Evolutionary conservation across 1,284 basidiomycete genomes (phyloP).

Genomic region (Cryptococcus depauperatus): DNA sequence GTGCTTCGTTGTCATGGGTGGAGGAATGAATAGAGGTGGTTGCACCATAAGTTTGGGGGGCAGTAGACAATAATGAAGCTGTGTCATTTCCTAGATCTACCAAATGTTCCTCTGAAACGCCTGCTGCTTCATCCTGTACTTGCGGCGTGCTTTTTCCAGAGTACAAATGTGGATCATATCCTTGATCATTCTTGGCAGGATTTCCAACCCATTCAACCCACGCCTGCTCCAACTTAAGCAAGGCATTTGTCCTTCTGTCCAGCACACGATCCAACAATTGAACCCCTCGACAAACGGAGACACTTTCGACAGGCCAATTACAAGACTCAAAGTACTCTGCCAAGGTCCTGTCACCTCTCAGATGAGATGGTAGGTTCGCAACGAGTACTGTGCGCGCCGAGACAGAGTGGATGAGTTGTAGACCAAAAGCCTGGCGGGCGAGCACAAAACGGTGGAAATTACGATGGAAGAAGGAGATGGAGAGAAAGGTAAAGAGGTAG

Average conservation of each 20-base stretch:
- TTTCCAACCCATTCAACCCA: slow-evolving; percentile 92
- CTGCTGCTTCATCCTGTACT: neutral
- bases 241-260: slow-evolving; percentile 65
- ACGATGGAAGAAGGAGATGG: slow-evolving; percentile 74
- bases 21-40: no score
- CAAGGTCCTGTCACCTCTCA: slow-evolving; percentile 73
- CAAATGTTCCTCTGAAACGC: neutral
- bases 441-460: slow-evolving; percentile 85
- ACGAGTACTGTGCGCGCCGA: slow-evolving; percentile 88
- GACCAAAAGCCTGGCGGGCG: slow-evolving; percentile 84
- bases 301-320: slow-evolving; percentile 50
- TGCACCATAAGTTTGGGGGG: slow-evolving; percentile 5
- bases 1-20: neutral
- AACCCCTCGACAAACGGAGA: slow-evolving; percentile 79
- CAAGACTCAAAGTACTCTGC: slow-evolving; percentile 86
- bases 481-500: slow-evolving; percentile 80
- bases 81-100: slow-evolving; percentile 1
- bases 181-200: slow-evolving; percentile 50
- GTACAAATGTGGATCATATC: slow-evolving; percentile 36
- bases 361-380: slow-evolving; percentile 68
- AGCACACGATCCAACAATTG: slow-evolving; percentile 63
- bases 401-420: slow-evolving; percentile 89
- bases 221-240: slow-evolving; percentile 67
- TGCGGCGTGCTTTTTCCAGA: slow-evolving; percentile 47
- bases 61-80: neutral